These are phyloP conservation scores for Arthroderma sp. DNA, from an alignment of 2,329 filamentous ascomycete species.

Conservation along the genomic window DNA sequence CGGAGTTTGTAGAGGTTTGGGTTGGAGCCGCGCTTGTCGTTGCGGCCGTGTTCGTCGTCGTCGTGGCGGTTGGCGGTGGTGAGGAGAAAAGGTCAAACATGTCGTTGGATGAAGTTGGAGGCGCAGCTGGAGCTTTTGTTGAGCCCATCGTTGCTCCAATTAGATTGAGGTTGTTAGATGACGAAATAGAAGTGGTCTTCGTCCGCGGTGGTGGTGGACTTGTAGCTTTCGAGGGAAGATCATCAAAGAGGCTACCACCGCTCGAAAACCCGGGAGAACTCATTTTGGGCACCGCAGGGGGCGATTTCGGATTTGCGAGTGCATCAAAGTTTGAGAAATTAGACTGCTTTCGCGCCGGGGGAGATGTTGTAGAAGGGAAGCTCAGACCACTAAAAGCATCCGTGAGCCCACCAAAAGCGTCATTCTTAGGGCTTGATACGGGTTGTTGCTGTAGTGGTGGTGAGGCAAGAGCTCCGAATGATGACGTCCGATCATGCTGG, in stretches of 20 bases:
- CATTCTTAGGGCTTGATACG: slow-evolving; percentile 29
- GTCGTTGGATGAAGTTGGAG: slow-evolving; percentile 51
- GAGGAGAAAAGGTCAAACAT: slow-evolving; percentile 60
- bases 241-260: slow-evolving; percentile 71
- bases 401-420: slow-evolving; percentile 52
- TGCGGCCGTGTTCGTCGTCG: slow-evolving; percentile 29
- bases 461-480: slow-evolving; percentile 58
- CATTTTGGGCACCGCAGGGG: slow-evolving; percentile 34
- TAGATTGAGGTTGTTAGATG: slow-evolving; percentile 32
- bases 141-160: slow-evolving; percentile 12
- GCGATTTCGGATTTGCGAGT: slow-evolving; percentile 28
- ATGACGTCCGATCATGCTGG: slow-evolving; percentile 46
- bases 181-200: slow-evolving; percentile 38
- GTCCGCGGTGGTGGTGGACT: slow-evolving; percentile 13
- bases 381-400: slow-evolving; percentile 67
- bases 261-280: slow-evolving; percentile 38
- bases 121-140: slow-evolving; percentile 31
- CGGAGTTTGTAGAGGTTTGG: slow-evolving; percentile 41
- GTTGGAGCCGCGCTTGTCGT: slow-evolving; percentile 28
- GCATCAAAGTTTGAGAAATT: slow-evolving; percentile 11
- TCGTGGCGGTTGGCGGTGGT: slow-evolving; percentile 29
- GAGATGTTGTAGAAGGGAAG: slow-evolving; percentile 40
- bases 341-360: slow-evolving; percentile 16
- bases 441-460: slow-evolving; percentile 21
- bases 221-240: slow-evolving; percentile 42